phyloP scores from a whole-genome alignment of 305 asterid genomes.

The Rubia tinctorum region DNA sequence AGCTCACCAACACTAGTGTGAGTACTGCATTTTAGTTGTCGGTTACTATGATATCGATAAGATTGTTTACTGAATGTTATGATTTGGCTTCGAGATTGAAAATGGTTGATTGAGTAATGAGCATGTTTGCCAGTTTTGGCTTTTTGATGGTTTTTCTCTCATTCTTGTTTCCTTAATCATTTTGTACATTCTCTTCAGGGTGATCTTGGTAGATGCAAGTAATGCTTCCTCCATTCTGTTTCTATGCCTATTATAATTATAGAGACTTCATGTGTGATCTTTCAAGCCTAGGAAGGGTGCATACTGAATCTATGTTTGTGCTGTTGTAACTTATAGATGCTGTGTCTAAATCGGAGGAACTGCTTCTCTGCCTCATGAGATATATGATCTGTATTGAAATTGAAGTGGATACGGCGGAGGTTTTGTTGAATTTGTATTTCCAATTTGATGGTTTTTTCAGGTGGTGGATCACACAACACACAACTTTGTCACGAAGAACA shows the following conservation, averaged over 20 bases:
- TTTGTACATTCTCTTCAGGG: neutral
- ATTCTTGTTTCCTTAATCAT: neutral
- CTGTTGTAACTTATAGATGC: neutral
- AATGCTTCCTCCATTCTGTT: neutral
- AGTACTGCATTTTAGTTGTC: too few relatives aligned
- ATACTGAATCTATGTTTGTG: neutral
- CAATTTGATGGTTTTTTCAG: slow-evolving; percentile 31
- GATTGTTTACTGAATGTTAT: neutral
- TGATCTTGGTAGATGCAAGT: neutral
- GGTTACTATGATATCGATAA: neutral
- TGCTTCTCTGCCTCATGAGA: neutral
- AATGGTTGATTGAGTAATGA: too few relatives aligned
- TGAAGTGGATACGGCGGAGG: neutral
- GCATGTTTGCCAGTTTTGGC: too few relatives aligned
- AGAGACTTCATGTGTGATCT: neutral
- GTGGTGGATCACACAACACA: slow-evolving; percentile 73
- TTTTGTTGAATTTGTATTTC: neutral
- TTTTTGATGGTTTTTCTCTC: neutral
- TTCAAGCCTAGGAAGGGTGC: too few relatives aligned
- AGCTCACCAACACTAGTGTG: slow-evolving; percentile 77
- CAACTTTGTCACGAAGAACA: slow-evolving; percentile 39
- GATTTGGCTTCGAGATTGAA: neutral
- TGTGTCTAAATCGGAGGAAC: neutral
- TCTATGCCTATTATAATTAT: neutral
- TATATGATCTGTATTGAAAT: neutral